Evolutionary conservation across 176 grass and related monocot species (phyloP).

Genomic region (Phyllostachys edulis): DNA sequence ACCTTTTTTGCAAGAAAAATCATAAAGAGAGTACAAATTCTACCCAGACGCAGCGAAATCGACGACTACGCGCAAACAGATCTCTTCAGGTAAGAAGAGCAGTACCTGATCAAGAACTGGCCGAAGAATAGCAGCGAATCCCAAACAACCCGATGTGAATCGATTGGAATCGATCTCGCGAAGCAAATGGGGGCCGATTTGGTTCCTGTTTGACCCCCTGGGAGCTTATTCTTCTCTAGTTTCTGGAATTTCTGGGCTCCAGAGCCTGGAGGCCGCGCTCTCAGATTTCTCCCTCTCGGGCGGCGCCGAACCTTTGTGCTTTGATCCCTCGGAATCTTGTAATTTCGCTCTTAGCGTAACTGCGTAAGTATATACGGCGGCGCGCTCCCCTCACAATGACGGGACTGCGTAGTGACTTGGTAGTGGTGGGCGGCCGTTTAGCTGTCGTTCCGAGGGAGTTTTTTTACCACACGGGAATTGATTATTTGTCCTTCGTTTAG

Average conservation of each 20-base stretch:
- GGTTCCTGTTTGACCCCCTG: background rate
- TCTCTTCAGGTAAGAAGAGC: background rate
- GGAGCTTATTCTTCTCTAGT: background rate
- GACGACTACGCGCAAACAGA: background rate
- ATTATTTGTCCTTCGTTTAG: too few relatives aligned
- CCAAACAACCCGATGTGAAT: background rate
- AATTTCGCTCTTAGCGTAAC: constrained; percentile 1
- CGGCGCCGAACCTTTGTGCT: background rate
- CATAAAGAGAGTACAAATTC: constrained; percentile 2
- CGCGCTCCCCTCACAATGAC: background rate
- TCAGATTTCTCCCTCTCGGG: constrained; percentile 6
- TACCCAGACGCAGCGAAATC: background rate
- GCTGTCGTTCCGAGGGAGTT: background rate
- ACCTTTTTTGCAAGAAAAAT: background rate
- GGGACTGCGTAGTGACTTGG: too few relatives aligned
- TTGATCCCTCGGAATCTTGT: constrained; percentile 30
- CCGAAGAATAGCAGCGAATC: constrained; percentile 7
- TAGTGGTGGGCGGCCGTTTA: background rate
- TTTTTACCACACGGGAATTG: too few relatives aligned
- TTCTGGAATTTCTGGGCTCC: constrained; percentile 1
- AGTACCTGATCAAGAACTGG: constrained; percentile 40
- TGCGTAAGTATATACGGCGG: background rate
- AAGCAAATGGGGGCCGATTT: background rate
- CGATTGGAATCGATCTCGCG: background rate
- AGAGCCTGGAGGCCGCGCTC: background rate